Conservation (phyloP, 73 alveolate genomes). For the Diophrys sp. region DNA sequence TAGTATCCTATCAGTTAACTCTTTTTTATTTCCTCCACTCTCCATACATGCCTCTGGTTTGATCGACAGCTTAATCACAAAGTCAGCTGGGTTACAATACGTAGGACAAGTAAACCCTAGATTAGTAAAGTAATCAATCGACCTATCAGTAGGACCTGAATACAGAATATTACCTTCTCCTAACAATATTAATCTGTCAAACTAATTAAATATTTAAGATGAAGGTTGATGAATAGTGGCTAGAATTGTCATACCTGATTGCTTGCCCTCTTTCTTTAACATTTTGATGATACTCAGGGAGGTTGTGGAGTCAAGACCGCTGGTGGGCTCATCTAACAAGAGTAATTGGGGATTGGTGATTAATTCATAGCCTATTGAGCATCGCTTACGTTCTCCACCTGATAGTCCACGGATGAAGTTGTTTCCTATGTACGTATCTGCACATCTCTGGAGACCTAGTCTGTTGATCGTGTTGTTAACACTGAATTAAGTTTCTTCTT, state of each 20-base stretch:
- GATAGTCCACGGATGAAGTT: slow-evolving; percentile 54
- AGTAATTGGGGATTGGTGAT: slow-evolving; percentile 53
- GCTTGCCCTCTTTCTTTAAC: slow-evolving; percentile 24
- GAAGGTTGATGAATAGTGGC: slow-evolving; percentile 71
- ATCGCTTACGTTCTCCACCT: slow-evolving; percentile 76
- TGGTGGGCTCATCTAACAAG: slow-evolving; percentile 58
- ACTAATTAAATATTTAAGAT: slow-evolving; percentile 44
- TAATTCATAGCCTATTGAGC: slow-evolving; percentile 59
- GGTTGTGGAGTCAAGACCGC: slow-evolving; percentile 11
- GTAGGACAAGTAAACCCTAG: slow-evolving; percentile 70
- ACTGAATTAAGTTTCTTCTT: neutral
- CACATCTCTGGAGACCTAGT: slow-evolving; percentile 43
- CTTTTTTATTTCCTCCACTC: neutral
- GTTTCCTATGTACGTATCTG: slow-evolving; percentile 59
- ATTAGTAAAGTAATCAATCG: slow-evolving; percentile 43
- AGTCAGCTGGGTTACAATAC: slow-evolving; percentile 80
- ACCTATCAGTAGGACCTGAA: slow-evolving; percentile 58
- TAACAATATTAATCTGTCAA: slow-evolving; percentile 59
- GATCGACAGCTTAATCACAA: neutral
- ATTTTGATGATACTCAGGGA: slow-evolving; percentile 15
- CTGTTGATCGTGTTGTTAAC: slow-evolving; percentile 24
- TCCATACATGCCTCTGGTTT: neutral
- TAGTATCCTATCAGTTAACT: too few relatives aligned
- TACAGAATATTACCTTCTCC: slow-evolving; percentile 59
- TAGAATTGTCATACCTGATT: slow-evolving; percentile 17